Evolutionary conservation across 176 grass and related monocot species (phyloP), one percentile per base, ranked within the genome.

Genomic region (Oryza nivara): DNA sequence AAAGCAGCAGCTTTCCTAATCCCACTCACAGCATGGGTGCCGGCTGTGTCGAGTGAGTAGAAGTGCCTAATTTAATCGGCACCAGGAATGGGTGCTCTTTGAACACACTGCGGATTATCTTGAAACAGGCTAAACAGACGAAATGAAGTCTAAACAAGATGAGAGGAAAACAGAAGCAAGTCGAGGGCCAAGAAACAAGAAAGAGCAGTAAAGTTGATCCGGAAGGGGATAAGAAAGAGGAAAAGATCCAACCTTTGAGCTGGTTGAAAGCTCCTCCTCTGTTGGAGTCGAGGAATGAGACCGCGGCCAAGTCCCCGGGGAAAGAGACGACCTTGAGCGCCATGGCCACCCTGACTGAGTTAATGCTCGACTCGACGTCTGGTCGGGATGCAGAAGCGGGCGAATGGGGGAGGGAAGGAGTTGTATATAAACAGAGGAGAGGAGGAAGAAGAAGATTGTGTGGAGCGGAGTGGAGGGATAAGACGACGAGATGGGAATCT

Each of bases 191-290:
- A 11, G 34, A 65, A 40, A 34, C 15, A 17, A 64, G 44, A 30
- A 78, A 77, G 15, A 30, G 65, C 66, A 35, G 34, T 14, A 35
- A 22, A 61, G 22, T 41, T 34, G 56, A 73, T 67, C 45, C 45
- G 9, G 15, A 2, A 17, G 56, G 56, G 20, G 56, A 61, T 8
- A 45, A 77, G n/a, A 32, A 87, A 81, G 83, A 30, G 70, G 83
- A 35, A 82, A 91, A 76, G 35, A 77, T 51, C 72, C 17, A 79
- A 96, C 93, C 96, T 99, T 90, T 91, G 67, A 72, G 89, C 81
- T 76, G 92, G 38, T 35, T 54, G 67, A 86, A 73, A 77, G 61
- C 35, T 14, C 82, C 35, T 14, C 82, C 91, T 65, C 89, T 85
- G 22, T 67, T 84, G 20, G 89, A 87, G 41, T 92, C 96, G 34